Conservation (phyloP, 208 protist species). For the Strigomonas oncopelti region DNA sequence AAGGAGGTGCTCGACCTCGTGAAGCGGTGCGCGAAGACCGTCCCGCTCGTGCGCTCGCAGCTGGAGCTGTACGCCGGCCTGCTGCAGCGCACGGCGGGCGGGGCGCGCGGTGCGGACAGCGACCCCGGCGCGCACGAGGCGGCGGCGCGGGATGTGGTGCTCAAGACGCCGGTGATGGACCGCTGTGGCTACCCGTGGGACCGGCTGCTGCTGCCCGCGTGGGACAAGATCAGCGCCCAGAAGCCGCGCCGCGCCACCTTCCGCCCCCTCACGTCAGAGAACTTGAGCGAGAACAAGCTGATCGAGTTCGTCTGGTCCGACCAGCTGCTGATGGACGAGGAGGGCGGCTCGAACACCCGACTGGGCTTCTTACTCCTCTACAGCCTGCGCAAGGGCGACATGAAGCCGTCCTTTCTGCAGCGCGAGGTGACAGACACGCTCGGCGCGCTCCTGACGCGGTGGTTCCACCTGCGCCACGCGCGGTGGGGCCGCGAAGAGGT, state of each 20-base stretch:
- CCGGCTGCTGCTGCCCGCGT: constrained; percentile 44
- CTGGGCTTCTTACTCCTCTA: constrained; percentile 89
- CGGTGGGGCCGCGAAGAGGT: constrained; percentile 62
- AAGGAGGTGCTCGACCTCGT: constrained; percentile 58
- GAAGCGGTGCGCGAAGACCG: constrained; percentile 43
- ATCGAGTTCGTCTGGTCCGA: constrained; percentile 67
- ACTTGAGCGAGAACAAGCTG: constrained; percentile 37
- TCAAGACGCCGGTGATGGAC: constrained; percentile 34
- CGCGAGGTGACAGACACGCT: constrained; percentile 35
- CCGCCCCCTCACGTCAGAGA: constrained; percentile 12
- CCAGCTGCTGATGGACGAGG: constrained; percentile 67
- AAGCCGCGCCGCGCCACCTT: constrained; percentile 51
- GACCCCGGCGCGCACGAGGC: constrained; percentile 8
- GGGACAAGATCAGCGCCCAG: constrained; percentile 46
- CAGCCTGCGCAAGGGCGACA: constrained; percentile 31
- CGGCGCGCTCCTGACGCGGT: constrained; percentile 46
- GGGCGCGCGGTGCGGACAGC: not conserved
- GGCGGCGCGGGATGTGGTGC: constrained; percentile 12
- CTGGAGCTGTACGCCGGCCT: constrained; percentile 45
- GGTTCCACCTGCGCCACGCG: constrained; percentile 73
- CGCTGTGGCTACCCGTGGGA: constrained; percentile 66
- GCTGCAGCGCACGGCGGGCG: not conserved
- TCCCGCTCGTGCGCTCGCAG: constrained; percentile 50
- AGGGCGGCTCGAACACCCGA: constrained; percentile 64
- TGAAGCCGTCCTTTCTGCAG: constrained; percentile 23